A percentile compares a stretch with the other conserved stretches of the same genome.
Conservation (phyloP, 441 rosid species). For the Francoa sonchifolia region DNA sequence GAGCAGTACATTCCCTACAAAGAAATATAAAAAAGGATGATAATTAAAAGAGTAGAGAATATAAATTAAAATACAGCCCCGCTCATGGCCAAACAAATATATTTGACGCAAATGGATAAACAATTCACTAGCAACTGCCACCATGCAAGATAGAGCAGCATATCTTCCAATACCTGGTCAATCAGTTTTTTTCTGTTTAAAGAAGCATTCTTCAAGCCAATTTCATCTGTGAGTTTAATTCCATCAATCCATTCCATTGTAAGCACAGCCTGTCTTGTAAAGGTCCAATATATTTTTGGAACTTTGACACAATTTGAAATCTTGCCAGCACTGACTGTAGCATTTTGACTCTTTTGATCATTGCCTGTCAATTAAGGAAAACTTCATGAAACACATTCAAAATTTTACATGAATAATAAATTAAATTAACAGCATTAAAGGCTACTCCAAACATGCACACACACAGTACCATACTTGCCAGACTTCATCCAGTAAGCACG, state of each 20-base stretch:
- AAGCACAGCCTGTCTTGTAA: conserved; percentile 71
- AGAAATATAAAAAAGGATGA: conserved; percentile 9
- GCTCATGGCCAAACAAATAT: neutral
- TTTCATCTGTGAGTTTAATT: conserved; percentile 85
- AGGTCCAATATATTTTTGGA: conserved; percentile 87
- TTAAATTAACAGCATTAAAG: neutral
- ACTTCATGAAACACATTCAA: neutral
- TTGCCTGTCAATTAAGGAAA: conserved; percentile 25
- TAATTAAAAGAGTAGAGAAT: neutral
- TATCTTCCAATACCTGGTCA: conserved; percentile 52
- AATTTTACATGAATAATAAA: conserved; percentile 1
- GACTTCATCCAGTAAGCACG: too few relatives aligned
- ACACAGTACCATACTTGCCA: too few relatives aligned
- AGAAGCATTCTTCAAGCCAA: conserved; percentile 39
- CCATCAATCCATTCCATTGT: conserved; percentile 99
- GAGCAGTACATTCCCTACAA: conserved; percentile 88
- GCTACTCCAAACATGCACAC: neutral
- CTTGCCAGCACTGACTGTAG: conserved; percentile 14
- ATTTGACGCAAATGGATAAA: neutral
- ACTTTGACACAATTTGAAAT: conserved; percentile 52
- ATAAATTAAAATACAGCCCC: neutral
- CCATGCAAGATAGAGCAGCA: conserved; percentile 5
- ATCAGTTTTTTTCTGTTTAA: conserved; percentile 68
- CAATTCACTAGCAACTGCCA: neutral
- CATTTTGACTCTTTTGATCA: conserved; percentile 21